Base-by-base conservation (phyloP, 495 filamentous ascomycete species). In the Tuber magnatum region DNA sequence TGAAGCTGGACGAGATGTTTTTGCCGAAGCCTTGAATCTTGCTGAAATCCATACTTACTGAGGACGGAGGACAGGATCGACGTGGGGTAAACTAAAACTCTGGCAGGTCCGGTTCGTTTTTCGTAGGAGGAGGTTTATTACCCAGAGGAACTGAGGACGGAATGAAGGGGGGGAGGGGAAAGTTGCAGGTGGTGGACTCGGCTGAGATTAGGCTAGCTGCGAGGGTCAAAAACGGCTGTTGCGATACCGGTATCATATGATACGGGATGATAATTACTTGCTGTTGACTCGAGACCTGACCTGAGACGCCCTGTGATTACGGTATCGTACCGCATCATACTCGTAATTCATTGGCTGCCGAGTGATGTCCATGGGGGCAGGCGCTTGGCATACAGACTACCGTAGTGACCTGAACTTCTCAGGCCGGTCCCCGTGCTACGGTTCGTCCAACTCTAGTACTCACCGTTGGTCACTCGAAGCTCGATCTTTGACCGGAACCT, bases 1-100 rank as follows among this genome's bases (percentile, higher is more conserved):
- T 92, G 85, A 99, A 90, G 78, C 86, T 88, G 75, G 88, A 86
- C 88, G 88, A 87, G 82, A 93, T 85, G 83, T 90, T 93, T 87
- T 92, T 93, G 78, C 91, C 91, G 75, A 87, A 85, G 70, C 82
- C 84, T 75, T 78, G 75, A 40, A 86, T 77, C 78, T 84, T 86
- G 71, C 75, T 78, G 73, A 82, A 82, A 78, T 86, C 85, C 85
- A 86, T 86, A 68, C 24, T 51, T 71, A 76, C 65, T 44, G 72
- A 78, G 44, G 61, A 74, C 35, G 68, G 68, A 56, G 22, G 42
- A 42, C 28, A 71, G 22, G 41, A 22, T 51, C 7, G 74, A 76
- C 28, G 51, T 42, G 69, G 12, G 24, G 43, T 61, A 38, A 51
- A 77, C 75, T 65, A 65, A 65, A 65, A 65, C 35, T 65, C 28